Conservation (phyloP, 2,329 filamentous ascomycete species). For the Zasmidium angulare region DNA sequence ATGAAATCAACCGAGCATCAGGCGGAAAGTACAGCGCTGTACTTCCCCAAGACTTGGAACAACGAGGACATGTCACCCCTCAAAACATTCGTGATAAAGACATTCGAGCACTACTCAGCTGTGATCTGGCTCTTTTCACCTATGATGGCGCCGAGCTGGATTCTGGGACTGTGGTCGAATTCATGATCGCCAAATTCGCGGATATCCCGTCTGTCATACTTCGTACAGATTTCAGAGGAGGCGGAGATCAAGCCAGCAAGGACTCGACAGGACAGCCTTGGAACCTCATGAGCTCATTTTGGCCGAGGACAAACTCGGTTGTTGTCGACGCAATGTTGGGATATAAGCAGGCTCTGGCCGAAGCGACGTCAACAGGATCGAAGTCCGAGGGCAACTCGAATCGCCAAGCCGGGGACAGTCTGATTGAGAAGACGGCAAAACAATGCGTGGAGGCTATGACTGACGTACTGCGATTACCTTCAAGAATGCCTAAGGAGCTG, state of each 20-base stretch:
- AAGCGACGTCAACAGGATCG: no score
- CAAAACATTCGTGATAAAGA: conserved; percentile 21
- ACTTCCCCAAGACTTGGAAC: conserved; percentile 18
- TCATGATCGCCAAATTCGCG: conserved; percentile 18
- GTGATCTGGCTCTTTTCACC: conserved; percentile 16
- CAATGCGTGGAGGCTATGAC: conserved; percentile 14
- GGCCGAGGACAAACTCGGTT: conserved; percentile 15
- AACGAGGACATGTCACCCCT: conserved; percentile 15
- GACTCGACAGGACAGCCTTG: conserved; percentile 13
- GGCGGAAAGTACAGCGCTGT: conserved; percentile 12
- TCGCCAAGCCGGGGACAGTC: conserved; percentile 1
- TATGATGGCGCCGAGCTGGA: conserved; percentile 20
- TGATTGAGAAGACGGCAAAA: conserved; percentile 17
- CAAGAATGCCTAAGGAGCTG: conserved; percentile 17
- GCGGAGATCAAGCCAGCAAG: conserved; percentile 13
- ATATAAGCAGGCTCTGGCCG: conserved; percentile 16
- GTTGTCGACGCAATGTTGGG: conserved; percentile 17
- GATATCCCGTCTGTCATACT: conserved; percentile 18
- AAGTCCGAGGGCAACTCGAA: conserved; percentile 5
- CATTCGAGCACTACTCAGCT: conserved; percentile 15
- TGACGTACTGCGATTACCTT: conserved; percentile 11
- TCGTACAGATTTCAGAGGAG: conserved; percentile 16
- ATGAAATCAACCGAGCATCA: conserved; percentile 9
- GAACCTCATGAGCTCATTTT: conserved; percentile 20
- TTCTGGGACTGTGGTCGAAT: conserved; percentile 20